Evolutionary conservation across 768 basidiomycete species (phyloP).

Genomic region (Pisolithus orientalis): DNA sequence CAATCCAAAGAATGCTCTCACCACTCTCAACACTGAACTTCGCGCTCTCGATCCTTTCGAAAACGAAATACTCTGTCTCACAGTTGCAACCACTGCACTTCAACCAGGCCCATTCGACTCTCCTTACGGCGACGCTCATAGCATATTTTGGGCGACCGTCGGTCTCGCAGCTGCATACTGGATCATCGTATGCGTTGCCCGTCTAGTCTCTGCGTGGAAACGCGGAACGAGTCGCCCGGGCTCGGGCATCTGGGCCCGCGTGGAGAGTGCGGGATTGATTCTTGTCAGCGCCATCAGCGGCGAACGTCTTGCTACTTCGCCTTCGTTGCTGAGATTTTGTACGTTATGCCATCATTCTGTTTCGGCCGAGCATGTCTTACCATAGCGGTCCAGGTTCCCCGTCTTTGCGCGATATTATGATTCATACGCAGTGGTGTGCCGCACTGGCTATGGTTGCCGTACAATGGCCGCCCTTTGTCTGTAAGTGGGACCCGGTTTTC

Average conservation of each 20-base stretch:
- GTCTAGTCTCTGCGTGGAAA: conserved; percentile 81
- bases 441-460: conserved; percentile 90
- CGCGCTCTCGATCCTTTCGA: conserved; percentile 86
- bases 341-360: conserved; percentile 26
- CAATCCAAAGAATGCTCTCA: conserved; percentile 60
- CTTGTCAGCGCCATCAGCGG: conserved; percentile 91
- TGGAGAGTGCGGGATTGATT: conserved; percentile 83
- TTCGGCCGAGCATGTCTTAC: conserved; percentile 12
- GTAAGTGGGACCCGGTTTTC: conserved; percentile 39
- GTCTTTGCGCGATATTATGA: conserved; percentile 84
- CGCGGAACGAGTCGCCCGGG: conserved; percentile 55
- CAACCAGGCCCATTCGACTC: conserved; percentile 45
- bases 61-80: conserved; percentile 77
- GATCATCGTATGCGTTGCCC: conserved; percentile 71
- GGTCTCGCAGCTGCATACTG: conserved; percentile 75
- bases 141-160: conserved; percentile 71
- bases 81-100: conserved; percentile 73
- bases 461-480: conserved; percentile 89
- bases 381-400: conserved; percentile 62
- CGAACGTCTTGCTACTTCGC: conserved; percentile 76
- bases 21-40: conserved; percentile 78
- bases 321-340: conserved; percentile 88
- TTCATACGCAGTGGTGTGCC: conserved; percentile 91
- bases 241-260: conserved; percentile 58
- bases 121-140: conserved; percentile 60